Conservation (phyloP, 352 stramenopile species). For the Thraustochytrium sp. region DNA sequence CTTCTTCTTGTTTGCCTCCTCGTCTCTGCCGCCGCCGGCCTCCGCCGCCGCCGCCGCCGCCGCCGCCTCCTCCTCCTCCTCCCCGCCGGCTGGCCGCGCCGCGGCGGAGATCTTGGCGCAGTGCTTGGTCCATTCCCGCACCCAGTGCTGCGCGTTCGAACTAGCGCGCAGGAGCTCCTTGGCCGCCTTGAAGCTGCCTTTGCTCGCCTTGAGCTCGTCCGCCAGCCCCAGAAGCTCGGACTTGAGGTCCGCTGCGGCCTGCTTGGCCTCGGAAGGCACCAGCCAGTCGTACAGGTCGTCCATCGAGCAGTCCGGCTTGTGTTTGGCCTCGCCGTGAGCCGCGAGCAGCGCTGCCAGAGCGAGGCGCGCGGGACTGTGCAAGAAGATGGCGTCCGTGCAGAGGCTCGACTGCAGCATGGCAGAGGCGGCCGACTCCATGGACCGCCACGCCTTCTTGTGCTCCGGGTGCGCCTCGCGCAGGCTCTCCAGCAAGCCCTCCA, state of each 20-base stretch:
- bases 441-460: background rate
- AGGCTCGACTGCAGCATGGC: conserved; percentile 69
- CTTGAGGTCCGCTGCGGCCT: background rate
- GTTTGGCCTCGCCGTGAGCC: background rate
- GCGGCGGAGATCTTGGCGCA: background rate
- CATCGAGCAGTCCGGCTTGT: background rate
- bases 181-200: background rate
- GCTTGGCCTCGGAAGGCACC: background rate
- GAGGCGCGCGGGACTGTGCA: conserved; percentile 63
- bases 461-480: conserved; percentile 54
- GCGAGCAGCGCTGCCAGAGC: conserved; percentile 60
- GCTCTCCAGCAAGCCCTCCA: conserved; percentile 72
- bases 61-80: too few species aligned
- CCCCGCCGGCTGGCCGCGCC: too few species aligned
- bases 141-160: background rate
- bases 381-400: conserved; percentile 64
- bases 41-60: too few species aligned
- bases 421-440: conserved; percentile 66
- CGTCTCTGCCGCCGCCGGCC: too few species aligned
- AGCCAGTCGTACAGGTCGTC: background rate
- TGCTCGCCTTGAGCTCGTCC: background rate
- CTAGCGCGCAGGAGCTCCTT: background rate
- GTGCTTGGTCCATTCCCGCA: background rate
- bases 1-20: too few species aligned
- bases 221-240: background rate